Conservation (phyloP, 805 yeast genomes). For the Cyberlindnera subsufficiens region DNA sequence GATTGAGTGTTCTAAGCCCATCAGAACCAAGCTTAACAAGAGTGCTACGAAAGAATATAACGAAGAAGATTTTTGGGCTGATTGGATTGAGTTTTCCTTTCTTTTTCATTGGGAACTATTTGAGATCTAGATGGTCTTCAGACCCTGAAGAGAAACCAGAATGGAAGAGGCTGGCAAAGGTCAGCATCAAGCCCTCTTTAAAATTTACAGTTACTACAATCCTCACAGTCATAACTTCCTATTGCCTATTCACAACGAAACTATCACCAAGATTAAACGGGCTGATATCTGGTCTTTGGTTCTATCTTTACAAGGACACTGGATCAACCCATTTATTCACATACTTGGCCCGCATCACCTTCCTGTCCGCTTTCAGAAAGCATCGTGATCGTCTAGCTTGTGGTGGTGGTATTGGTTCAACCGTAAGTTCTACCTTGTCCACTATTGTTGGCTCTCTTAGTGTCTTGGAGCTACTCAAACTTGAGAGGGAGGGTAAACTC, state of each 20-base stretch:
- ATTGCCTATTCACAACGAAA: conserved; percentile 6
- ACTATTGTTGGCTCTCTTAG: conserved; percentile 6
- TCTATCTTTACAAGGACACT: conserved; percentile 4
- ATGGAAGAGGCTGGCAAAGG: not conserved
- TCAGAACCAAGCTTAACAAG: conserved; percentile 7
- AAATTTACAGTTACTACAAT: conserved; percentile 1
- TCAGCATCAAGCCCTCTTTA: not conserved
- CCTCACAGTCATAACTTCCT: conserved; percentile 5
- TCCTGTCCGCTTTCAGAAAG: conserved; percentile 6
- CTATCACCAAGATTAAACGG: conserved; percentile 9
- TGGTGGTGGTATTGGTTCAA: not conserved
- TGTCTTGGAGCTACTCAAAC: conserved; percentile 1
- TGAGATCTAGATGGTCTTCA: not conserved
- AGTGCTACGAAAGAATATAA: conserved; percentile 3
- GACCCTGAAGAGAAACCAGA: not conserved
- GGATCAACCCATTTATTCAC: conserved; percentile 1
- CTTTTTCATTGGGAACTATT: conserved; percentile 1
- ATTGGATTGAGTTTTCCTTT: conserved; percentile 6
- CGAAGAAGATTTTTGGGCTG: conserved; percentile 8
- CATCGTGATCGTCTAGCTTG: conserved; percentile 2
- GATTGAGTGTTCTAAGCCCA: conserved; percentile 11
- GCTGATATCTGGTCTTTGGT: conserved; percentile 13
- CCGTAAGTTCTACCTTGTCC: conserved; percentile 1
- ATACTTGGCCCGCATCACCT: conserved; percentile 6
- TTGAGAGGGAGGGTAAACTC: conserved; percentile 2